phyloP scores from a whole-genome alignment of 2,329 filamentous ascomycete species.

The Penicillium digitatum region DNA sequence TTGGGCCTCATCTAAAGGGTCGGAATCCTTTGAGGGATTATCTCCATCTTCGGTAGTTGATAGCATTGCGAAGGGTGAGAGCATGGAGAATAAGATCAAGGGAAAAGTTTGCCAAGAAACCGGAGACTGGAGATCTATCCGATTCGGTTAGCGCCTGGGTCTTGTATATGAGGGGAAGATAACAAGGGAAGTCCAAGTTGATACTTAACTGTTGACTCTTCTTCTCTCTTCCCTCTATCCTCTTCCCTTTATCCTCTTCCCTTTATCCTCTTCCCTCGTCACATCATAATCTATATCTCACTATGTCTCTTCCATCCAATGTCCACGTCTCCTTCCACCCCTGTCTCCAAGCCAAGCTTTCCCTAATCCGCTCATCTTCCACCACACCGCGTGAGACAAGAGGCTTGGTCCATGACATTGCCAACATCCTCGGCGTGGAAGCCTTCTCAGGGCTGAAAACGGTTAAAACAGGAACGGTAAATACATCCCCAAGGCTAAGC shows the following conservation, averaged over 20 bases:
- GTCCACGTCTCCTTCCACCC: slow-evolving; percentile 79
- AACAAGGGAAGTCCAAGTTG: slow-evolving; percentile 3
- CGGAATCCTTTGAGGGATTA: background rate
- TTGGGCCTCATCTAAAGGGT: background rate
- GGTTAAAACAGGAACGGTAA: slow-evolving; percentile 61
- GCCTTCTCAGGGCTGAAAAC: slow-evolving; percentile 65
- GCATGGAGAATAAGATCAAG: background rate
- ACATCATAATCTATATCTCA: slow-evolving; percentile 6
- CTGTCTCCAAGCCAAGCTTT: slow-evolving; percentile 82
- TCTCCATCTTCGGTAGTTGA: background rate
- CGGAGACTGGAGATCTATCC: slow-evolving; percentile 6
- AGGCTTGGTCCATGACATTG: slow-evolving; percentile 77
- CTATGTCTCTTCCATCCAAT: slow-evolving; percentile 48
- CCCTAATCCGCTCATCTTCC: slow-evolving; percentile 72
- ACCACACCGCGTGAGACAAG: slow-evolving; percentile 73
- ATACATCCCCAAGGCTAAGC: slow-evolving; percentile 17
- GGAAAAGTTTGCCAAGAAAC: slow-evolving; percentile 6
- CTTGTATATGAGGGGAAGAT: slow-evolving; percentile 12
- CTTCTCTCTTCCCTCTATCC: background rate
- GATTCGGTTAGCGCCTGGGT: background rate
- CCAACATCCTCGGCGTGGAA: slow-evolving; percentile 76
- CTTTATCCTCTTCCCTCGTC: slow-evolving; percentile 1
- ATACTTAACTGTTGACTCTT: background rate
- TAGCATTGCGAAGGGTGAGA: background rate
- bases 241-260: background rate